Evolutionary conservation across 306 rosid genomes (phyloP).

Genomic region (Prunus persica): Prunus_persica_NCBIv2 NC_034015.1:19043001-19043500

Average conservation of each 20-base stretch:
- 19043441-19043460: conserved; percentile 47
- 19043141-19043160: background rate
- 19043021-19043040: background rate
- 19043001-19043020: too few species aligned
- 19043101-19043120: conserved; percentile 20
- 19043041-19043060: background rate
- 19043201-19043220: background rate
- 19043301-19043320: conserved; percentile 34
- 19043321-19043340: conserved; percentile 21
- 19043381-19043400: conserved; percentile 16
- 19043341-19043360: conserved; percentile 9
- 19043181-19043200: conserved; percentile 14
- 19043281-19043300: conserved; percentile 6
- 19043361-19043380: conserved; percentile 7
- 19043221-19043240: background rate
- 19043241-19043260: conserved; percentile 12
- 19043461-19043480: conserved; percentile 8
- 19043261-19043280: conserved; percentile 52
- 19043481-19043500: background rate
- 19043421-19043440: conserved; percentile 40
- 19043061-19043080: background rate
- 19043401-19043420: conserved; percentile 39
- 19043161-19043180: conserved; percentile 5
- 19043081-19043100: background rate
- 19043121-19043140: background rate